Base-by-base conservation (phyloP, 805 yeast genomes). In the Yarrowia keelungensis region DNA sequence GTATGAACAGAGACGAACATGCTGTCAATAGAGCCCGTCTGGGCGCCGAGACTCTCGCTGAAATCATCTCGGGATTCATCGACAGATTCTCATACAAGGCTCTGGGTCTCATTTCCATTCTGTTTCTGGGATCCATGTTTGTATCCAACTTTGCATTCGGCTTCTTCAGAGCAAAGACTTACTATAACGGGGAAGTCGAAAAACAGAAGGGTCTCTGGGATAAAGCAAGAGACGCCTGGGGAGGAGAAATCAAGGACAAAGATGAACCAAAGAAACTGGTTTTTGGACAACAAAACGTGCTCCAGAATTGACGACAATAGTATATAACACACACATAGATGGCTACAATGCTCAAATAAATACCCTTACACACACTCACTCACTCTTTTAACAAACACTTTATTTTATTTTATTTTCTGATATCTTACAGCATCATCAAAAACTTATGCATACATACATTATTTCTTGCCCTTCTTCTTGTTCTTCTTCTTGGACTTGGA, bases 41-140 rank as follows among this genome's bases (percentile, higher is more conserved):
- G 69, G 87, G 91, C 49, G 96, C 95, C 0, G 90, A 88, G 72
- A 86, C 92, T 0, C 79, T 90, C 69, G 95, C 95, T 0, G 97
- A 90, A 71, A 87, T 89, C 5, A 77, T 91, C 41, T 89, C 91
- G 75, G 87, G 90, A 1, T 90, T 92, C 73, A 78, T 90, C 22
- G 85, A 83, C 70, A 87, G 91, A 5, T 86, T 91, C 39, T 83
- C 87, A 22, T 83, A 56, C 66, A 70, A 70, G 43, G 67, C 75
- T 1, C 41, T 75, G 32, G 46, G 70, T 7, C 49, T 73, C 11
- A 53, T 69, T 12, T 59, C 61, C 2, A 15, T 56, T 5, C 38
- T 64, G 1, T 50, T 70, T 36, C 47, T 68, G 9, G 70, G 61
- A 2, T 51, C 70, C 22, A 38, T 71, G 56, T 74, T 70, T 58